Evolutionary conservation across 2,329 filamentous ascomycete species (phyloP).

Genomic region (Penicillium sp.): DNA sequence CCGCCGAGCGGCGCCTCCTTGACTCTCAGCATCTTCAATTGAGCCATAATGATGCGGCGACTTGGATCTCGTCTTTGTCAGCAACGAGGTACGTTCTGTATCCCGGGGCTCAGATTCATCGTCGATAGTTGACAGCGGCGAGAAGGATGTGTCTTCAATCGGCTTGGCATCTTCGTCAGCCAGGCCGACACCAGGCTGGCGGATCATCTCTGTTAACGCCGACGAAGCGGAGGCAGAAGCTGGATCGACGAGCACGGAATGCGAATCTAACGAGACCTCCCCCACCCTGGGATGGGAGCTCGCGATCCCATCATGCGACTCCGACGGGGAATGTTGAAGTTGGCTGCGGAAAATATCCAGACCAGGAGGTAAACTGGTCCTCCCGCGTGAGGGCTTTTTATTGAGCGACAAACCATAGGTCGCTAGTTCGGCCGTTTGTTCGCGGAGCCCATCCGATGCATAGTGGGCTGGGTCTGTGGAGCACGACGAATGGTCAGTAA

Average conservation of each 20-base stretch:
- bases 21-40: slow-evolving; percentile 41
- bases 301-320: slow-evolving; percentile 26
- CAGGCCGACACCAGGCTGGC: slow-evolving; percentile 44
- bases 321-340: slow-evolving; percentile 10
- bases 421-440: slow-evolving; percentile 86
- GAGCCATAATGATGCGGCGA: slow-evolving; percentile 40
- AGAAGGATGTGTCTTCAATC: slow-evolving; percentile 27
- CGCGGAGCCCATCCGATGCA: slow-evolving; percentile 75
- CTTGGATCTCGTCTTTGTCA: slow-evolving; percentile 40
- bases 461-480: slow-evolving; percentile 72
- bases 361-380: slow-evolving; percentile 36
- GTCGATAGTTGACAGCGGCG: slow-evolving; percentile 24
- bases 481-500: slow-evolving; percentile 48
- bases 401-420: slow-evolving; percentile 72
- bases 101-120: slow-evolving; percentile 37
- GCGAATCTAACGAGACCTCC: slow-evolving; percentile 25
- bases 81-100: slow-evolving; percentile 46
- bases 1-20: slow-evolving; percentile 25
- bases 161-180: slow-evolving; percentile 29
- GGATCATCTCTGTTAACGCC: slow-evolving; percentile 59
- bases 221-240: slow-evolving; percentile 51
- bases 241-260: slow-evolving; percentile 23
- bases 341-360: slow-evolving; percentile 40
- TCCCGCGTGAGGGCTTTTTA: slow-evolving; percentile 35
- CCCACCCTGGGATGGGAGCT: slow-evolving; percentile 23